Conservation (phyloP, 805 yeast genomes). For the Pichia gijzeniarum region DNA sequence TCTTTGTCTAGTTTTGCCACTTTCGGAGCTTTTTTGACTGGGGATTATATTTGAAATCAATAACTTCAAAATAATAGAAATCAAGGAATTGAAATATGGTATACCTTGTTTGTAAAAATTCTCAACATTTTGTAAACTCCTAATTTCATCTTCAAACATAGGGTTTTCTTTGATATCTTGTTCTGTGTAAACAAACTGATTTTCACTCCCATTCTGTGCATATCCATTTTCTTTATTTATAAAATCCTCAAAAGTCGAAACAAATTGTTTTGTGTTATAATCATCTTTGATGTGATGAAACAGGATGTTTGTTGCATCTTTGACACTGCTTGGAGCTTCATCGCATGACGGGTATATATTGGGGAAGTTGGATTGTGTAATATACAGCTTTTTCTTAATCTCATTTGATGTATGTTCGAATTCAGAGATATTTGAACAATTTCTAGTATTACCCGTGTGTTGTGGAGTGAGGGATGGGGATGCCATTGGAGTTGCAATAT, state of each 20-base stretch:
- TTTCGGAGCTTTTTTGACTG: conserved; percentile 16
- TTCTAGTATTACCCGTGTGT: conserved; percentile 27
- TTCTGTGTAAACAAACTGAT: conserved; percentile 19
- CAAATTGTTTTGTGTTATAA: conserved; percentile 61
- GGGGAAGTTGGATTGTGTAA: conserved; percentile 29
- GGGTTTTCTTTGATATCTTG: conserved; percentile 32
- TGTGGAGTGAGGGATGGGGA: conserved; percentile 64
- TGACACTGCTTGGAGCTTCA: conserved; percentile 63
- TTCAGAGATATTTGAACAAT: conserved; percentile 24
- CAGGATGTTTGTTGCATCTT: conserved; percentile 71
- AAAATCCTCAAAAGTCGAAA: conserved; percentile 64
- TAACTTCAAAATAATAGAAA: conserved; percentile 56
- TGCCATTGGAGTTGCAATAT: conserved; percentile 84
- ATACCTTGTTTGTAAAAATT: conserved; percentile 47
- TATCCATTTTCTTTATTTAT: conserved; percentile 52
- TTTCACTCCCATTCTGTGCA: conserved; percentile 10
- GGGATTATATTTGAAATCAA: conserved; percentile 43
- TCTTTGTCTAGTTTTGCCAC: conserved; percentile 21
- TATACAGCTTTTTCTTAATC: conserved; percentile 27
- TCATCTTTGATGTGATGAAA: conserved; percentile 57
- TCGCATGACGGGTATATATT: conserved; percentile 27
- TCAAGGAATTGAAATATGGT: conserved; percentile 54
- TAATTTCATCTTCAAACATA: conserved; percentile 31
- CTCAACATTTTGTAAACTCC: conserved; percentile 51
- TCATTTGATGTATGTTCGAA: conserved; percentile 28